Evolutionary conservation across 2,329 filamentous ascomycete genomes (phyloP).

Genomic region (Colletotrichum navitas): DNA sequence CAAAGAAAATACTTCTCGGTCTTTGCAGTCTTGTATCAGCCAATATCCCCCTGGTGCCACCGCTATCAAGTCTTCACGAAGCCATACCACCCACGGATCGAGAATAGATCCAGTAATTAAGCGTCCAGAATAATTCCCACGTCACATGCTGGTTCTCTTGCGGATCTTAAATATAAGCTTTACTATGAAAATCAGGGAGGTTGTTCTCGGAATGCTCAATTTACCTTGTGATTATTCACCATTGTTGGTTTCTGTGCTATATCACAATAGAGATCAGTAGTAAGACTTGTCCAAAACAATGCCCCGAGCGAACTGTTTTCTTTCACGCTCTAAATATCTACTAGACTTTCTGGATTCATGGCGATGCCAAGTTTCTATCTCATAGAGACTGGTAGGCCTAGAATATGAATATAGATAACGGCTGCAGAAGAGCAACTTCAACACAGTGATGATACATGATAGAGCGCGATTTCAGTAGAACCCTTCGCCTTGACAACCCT

Average conservation of each 20-base stretch:
- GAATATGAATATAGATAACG: too few relatives aligned
- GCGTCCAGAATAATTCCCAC: accelerated
- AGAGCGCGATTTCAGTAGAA: background rate
- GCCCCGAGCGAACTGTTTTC: too few relatives aligned
- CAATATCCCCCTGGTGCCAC: background rate
- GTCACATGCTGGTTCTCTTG: accelerated
- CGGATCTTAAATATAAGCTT: background rate
- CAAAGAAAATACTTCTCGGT: background rate
- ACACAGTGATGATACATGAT: background rate
- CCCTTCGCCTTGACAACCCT: background rate
- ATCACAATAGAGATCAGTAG: background rate
- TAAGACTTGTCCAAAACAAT: background rate
- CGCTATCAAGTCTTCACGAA: background rate
- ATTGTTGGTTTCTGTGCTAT: background rate
- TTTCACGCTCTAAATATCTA: background rate
- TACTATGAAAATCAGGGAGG: background rate
- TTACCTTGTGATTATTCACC: background rate
- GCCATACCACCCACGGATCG: too few relatives aligned
- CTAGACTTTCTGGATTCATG: background rate
- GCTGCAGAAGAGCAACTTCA: background rate
- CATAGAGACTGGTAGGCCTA: background rate
- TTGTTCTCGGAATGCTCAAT: background rate
- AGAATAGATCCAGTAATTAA: background rate
- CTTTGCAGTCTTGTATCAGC: background rate
- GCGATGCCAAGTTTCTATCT: background rate